Evolutionary conservation across 352 stramenopile species (phyloP), one percentile per base, ranked within the genome.

Genomic region (Pythium utonaiense): DNA sequence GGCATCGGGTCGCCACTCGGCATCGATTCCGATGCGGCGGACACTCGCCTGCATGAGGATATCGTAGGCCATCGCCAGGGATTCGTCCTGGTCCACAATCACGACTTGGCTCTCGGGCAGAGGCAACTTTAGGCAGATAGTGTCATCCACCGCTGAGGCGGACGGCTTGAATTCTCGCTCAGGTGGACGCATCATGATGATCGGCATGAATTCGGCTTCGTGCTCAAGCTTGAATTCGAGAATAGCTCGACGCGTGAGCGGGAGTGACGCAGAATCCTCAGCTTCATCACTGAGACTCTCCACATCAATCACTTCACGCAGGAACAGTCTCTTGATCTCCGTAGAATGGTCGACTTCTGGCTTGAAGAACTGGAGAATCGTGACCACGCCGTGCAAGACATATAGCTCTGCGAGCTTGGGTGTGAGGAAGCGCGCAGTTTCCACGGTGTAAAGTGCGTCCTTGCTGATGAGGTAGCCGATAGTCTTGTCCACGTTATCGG

Each of bases 371-470:
- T 77, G 74, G 10, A 89, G 62, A 3, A 85, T 71, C 40, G 75
- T 87, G 30, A 58, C 69, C 16, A 81, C 66, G 4, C 72, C 74
- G 16, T 73, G 64, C 31, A 76, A 66, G 2, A 87, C 75, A 22
- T 78, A 89, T 24, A 87, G 56, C 27, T 89, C 80, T 6, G 80
- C 80, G 19, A 89, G 75, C 64, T 87, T 89, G 6, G 77, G 77
- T 1, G 67, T 71, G 13, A 86, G 61, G 22, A 62, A 78, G 12
- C 51, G 44, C 1, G 73, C 74, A 0, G 74, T 80, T 22, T 86
- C 71, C 10, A 74, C 33, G 3, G 75, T 78, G 54, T 86, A 87
- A 30, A 89, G 42, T 34, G 78, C 71, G 6, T 74, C 60, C 22
- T 75, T 71, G 48, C 72, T 76, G 56, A 85, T 75, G 13, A 89